Conservation (phyloP, 106 monocot genomes). For the Agapanthus africanus region DNA sequence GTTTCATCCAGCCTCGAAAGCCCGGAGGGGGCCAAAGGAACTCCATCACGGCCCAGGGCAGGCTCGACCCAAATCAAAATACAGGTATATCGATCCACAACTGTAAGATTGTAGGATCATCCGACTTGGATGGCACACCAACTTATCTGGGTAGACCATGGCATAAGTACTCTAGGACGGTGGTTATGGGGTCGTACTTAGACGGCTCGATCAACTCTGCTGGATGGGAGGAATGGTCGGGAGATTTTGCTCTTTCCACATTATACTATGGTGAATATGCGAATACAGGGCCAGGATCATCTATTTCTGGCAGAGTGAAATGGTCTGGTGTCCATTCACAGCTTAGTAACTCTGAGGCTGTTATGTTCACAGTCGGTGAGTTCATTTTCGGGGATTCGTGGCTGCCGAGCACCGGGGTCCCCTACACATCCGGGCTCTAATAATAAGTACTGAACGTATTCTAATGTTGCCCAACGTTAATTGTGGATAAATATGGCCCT, state of each 20-base stretch:
- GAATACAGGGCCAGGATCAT: conserved; percentile 50
- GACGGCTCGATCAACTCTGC: conserved; percentile 29
- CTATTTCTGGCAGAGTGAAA: conserved; percentile 40
- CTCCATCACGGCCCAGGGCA: conserved; percentile 66
- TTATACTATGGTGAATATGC: conserved; percentile 68
- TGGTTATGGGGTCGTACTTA: conserved; percentile 44
- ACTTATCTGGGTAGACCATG: conserved; percentile 79
- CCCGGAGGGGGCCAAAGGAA: conserved; percentile 39
- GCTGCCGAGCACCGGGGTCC: conserved; percentile 55
- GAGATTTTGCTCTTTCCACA: conserved; percentile 44
- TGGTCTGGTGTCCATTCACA: conserved; percentile 58
- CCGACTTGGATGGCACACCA: conserved; percentile 14
- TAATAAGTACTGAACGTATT: too few species aligned
- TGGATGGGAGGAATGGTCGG: conserved; percentile 68
- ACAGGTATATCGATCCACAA: conserved; percentile 67
- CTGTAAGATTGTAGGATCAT: conserved; percentile 28
- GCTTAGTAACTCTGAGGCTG: conserved; percentile 35
- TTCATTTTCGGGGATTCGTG: conserved; percentile 55
- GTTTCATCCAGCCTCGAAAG: conserved; percentile 20
- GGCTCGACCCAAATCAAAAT: conserved; percentile 69
- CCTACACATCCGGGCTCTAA: conserved; percentile 29
- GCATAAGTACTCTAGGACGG: conserved; percentile 63
- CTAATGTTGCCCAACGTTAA: too few species aligned
- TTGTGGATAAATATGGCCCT: too few species aligned
- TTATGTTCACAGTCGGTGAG: conserved; percentile 53